These are phyloP conservation scores for Aspergillus candidus DNA, from an alignment of 2,329 filamentous ascomycete species.

Conservation along the genomic window DNA sequence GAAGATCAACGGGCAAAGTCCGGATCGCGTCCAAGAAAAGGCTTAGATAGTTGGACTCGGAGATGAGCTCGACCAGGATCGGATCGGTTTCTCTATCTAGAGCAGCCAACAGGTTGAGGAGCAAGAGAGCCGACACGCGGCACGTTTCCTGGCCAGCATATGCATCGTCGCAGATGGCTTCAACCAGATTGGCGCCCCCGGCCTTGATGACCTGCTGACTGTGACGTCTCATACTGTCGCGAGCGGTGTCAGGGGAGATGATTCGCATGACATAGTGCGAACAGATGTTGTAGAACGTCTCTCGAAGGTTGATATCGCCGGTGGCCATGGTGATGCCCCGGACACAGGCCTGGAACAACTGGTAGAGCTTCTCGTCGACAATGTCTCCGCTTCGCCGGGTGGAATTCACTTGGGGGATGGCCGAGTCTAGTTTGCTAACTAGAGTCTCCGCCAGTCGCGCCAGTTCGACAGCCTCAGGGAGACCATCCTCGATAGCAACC, in stretches of 20 bases:
- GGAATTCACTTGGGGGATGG: constrained; percentile 33
- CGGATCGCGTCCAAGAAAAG: constrained; percentile 85
- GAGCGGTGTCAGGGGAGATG: constrained; percentile 42
- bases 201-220: constrained; percentile 66
- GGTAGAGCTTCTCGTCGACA: constrained; percentile 81
- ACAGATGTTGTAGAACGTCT: constrained; percentile 86
- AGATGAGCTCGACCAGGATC: constrained; percentile 69
- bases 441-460: constrained; percentile 69
- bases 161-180: constrained; percentile 87
- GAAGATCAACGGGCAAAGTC: constrained; percentile 66
- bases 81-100: constrained; percentile 67
- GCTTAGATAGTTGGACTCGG: constrained; percentile 82
- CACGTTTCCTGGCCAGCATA: constrained; percentile 76
- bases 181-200: constrained; percentile 74
- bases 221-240: constrained; percentile 44
- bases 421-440: constrained; percentile 38
- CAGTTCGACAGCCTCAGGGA: constrained; percentile 66
- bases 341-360: constrained; percentile 83
- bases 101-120: constrained; percentile 72
- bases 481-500: constrained; percentile 61
- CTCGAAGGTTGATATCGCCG: constrained; percentile 64
- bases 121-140: constrained; percentile 76
- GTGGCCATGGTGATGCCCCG: constrained; percentile 70
- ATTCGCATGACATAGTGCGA: constrained; percentile 77
- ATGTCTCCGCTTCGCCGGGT: constrained; percentile 55